Evolutionary conservation across 2,329 filamentous ascomycete genomes (phyloP), one percentile per base, ranked within the genome.

Genomic region (Diaporthe velutina): DNA sequence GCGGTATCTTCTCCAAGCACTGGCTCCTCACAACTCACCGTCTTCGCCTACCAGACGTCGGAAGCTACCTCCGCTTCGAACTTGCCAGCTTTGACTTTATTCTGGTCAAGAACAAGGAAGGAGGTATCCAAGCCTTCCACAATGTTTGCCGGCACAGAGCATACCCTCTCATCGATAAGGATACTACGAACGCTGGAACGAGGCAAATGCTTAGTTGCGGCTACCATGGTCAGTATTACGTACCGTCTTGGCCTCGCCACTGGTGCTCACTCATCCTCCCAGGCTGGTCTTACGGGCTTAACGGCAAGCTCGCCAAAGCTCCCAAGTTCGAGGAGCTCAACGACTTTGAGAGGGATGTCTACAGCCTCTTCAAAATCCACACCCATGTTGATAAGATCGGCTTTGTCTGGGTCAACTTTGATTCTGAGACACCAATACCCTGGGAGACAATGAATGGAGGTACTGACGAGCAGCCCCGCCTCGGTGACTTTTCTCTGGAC

Each of bases 181-280:
- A 33, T 2, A 79, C 87, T 9, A 28, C 52, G 4, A 28, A 55
- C 19, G 52, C 52, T 55, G 52, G 52, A 55, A 55, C 25, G 13
- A 33, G 52, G 15, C 25, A 28, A 33, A 55, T 55, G 52, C 52
- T 55, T n/a, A 55, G 52, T 28, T 55, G 52, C 28, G 52, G 52
- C 28, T 55, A 55, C 17, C 52, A 55, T 19, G 52, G 52, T 55
- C 7, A 55, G 52, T 33, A 12, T 55, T 19, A 9, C 25, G 6
- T 19, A 19, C 19, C 15, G 13, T 9, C 4, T 33, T 33, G 13
- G 7, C 2, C 10, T 55, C 33, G 28, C 30, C 52, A 33, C 15
- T 33, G 8, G 5, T 33, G 13, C 25, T 55, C 25, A 55, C 25
- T 1, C 2, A 9, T 6, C 19, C 1, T 33, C 5, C 4, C 19